Conservation (phyloP, 305 asterid species). For the Nicotiana rustica region DNA sequence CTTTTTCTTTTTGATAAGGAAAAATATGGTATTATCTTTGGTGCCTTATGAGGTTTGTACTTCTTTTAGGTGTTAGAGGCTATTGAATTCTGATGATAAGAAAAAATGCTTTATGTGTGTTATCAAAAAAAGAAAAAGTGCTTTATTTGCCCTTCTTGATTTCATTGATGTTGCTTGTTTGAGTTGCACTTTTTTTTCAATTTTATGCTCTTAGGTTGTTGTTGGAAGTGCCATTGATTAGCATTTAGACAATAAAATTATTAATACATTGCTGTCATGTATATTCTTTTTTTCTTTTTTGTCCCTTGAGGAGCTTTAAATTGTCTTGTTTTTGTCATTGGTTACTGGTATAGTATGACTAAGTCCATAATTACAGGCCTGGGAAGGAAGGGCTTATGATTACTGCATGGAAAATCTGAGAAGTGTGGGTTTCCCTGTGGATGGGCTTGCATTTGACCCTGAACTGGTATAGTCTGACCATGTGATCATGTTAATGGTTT, state of each 20-base stretch:
- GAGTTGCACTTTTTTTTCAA: not conserved
- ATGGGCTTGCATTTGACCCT: slow-evolving; percentile 92
- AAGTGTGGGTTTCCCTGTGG: slow-evolving; percentile 88
- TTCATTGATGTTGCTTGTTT: not conserved
- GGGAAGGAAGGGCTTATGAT: slow-evolving; percentile 99
- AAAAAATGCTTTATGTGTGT: not conserved
- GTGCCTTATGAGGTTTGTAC: slow-evolving; percentile 5
- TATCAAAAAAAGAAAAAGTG: not conserved
- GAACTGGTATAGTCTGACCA: slow-evolving; percentile 64
- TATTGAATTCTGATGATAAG: slow-evolving; percentile 2
- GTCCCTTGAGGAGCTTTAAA: not conserved
- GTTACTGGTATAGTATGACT: slow-evolving; percentile 35
- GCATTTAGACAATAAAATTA: not conserved
- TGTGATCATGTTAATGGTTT: slow-evolving; percentile 31
- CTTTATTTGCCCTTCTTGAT: too few relatives aligned
- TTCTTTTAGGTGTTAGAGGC: slow-evolving; percentile 26
- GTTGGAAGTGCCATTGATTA: slow-evolving; percentile 16
- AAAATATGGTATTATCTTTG: not conserved
- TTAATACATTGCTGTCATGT: not conserved
- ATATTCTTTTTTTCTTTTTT: not conserved
- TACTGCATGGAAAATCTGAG: slow-evolving; percentile 82
- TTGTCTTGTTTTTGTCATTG: slow-evolving; percentile 20
- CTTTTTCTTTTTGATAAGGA: too few relatives aligned
- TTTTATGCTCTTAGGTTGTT: not conserved
- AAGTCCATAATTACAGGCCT: slow-evolving; percentile 63